Base-by-base conservation (phyloP, 345 rosid genomes). In the Garcia nutans region DNA sequence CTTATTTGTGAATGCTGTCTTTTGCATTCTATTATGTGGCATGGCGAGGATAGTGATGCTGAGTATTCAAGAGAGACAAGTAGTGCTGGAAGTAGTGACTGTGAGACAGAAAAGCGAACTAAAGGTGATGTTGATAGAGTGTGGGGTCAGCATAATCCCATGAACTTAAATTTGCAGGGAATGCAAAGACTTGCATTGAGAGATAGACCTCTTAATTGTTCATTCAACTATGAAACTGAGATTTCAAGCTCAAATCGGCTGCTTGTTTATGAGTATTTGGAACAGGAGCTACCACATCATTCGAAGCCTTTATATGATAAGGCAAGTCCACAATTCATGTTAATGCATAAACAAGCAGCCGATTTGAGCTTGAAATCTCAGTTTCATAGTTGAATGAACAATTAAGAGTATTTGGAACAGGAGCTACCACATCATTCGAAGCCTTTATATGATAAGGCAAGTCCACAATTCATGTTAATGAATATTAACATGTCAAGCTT, bases 371-470 rank as follows among this genome's bases (percentile, higher is more conserved):
- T n/a, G n/a, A n/a, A n/a, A n/a, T n/a, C n/a, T n/a, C n/a, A n/a
- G n/a, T n/a, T n/a, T n/a, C n/a, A n/a, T n/a, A n/a, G n/a, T n/a
- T n/a, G n/a, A n/a, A n/a, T n/a, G n/a, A n/a, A n/a, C n/a, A n/a
- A n/a, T n/a, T n/a, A n/a, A n/a, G 86, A 88, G 68, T 86, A 89
- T 82, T 73, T 86, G 73, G 93, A 89, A 73, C 88, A 70, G 70
- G 91, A 86, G 63, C 87, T 82, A 71, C 93, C 93, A 5, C 86
- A 77, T 83, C 78, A 75, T 61, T 85, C 91, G 26, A 76, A 77
- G 72, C 93, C 93, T 80, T 85, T 89, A 47, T 87, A 75, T 75
- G 90, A 85, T 58, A 85, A 82, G 93, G 93, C 79, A 71, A 88
- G 85, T 79, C 54, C 54, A 50, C 58, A 42, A 70, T 2, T n/a